phyloP scores from a whole-genome alignment of 805 yeast genomes.

The Wickerhamiella spandovensis region DNA sequence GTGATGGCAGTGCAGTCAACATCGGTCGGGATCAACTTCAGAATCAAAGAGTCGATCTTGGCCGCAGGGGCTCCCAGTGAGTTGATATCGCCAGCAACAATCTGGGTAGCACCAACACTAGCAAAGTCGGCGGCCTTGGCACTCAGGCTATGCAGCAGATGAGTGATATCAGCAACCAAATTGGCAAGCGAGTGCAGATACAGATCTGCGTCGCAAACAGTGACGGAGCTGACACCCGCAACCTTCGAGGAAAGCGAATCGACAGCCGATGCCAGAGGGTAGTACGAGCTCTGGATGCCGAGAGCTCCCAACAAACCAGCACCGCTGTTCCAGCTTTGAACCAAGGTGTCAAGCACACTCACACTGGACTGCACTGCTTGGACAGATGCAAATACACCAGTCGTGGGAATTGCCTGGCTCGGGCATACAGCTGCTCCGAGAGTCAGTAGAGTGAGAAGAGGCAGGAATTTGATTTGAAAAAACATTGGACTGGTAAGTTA shows the following conservation, averaged over 20 bases:
- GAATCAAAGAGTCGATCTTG: slow-evolving; percentile 8
- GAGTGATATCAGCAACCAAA: slow-evolving; percentile 6
- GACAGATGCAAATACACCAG: not conserved
- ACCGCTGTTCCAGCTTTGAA: slow-evolving; percentile 4
- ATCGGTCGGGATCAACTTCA: slow-evolving; percentile 5
- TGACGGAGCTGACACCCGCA: slow-evolving; percentile 1
- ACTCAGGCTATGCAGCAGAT: slow-evolving; percentile 12
- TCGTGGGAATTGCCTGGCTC: not conserved
- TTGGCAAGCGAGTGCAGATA: slow-evolving; percentile 5
- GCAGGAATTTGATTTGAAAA: not conserved
- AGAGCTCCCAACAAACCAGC: slow-evolving; percentile 11
- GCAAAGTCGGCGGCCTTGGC: slow-evolving; percentile 14
- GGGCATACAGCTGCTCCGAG: not conserved
- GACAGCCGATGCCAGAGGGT: slow-evolving; percentile 2
- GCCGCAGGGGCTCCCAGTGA: slow-evolving; percentile 13
- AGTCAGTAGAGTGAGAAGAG: not conserved
- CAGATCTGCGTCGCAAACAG: not conserved
- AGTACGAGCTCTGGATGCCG: slow-evolving; percentile 7
- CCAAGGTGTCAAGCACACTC: not conserved
- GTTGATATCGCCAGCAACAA: slow-evolving; percentile 15
- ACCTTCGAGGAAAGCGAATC: not conserved
- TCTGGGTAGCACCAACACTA: slow-evolving; percentile 14
- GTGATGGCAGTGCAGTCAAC: not conserved
- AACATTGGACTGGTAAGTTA: too few species aligned
- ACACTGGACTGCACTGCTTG: not conserved